Evolutionary conservation across 345 rosid genomes (phyloP).

Genomic region (Erucastrum elatum): DNA sequence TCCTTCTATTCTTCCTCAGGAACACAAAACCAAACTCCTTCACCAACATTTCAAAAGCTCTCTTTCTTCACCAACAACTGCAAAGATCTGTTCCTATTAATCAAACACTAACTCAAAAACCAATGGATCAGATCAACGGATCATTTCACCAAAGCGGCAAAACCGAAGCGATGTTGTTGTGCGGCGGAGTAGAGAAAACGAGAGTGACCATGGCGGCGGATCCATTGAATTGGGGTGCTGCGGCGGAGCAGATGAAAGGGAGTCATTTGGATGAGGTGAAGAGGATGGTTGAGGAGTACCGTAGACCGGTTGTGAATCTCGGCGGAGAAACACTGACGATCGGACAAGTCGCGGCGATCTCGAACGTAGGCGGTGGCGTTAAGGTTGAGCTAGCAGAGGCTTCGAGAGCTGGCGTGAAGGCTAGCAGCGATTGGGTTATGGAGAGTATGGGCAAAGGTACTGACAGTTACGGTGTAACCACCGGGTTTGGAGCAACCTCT

Average conservation of each 20-base stretch:
- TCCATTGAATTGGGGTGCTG: constrained; percentile 69
- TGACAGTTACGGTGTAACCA: constrained; percentile 72
- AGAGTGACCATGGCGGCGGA: constrained; percentile 34
- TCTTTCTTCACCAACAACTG: constrained; percentile 8
- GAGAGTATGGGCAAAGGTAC: constrained; percentile 69
- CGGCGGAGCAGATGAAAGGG: constrained; percentile 73
- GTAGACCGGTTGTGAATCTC: constrained; percentile 56
- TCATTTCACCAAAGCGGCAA: constrained; percentile 4
- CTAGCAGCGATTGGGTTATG: constrained; percentile 80
- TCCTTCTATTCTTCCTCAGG: constrained; percentile 25
- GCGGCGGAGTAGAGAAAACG: constrained; percentile 19
- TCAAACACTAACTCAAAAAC: neutral
- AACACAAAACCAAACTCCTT: neutral
- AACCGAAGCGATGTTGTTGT: constrained; percentile 24
- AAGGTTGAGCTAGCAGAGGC: constrained; percentile 54
- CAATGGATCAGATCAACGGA: constrained; percentile 36
- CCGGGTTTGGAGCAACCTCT: constrained; percentile 78
- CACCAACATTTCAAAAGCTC: constrained; percentile 15
- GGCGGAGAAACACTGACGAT: constrained; percentile 76
- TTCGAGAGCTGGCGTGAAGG: constrained; percentile 57
- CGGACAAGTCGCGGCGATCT: constrained; percentile 72
- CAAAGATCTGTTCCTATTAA: constrained; percentile 13
- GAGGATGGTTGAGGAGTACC: constrained; percentile 62
- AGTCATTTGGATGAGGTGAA: constrained; percentile 85
- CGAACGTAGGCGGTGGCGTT: constrained; percentile 36